Percentiles rank a stretch among this genome's conserved stretches.
phyloP scores from a whole-genome alignment of 2,329 filamentous ascomycete species.

The Phoma herbarum region DNA sequence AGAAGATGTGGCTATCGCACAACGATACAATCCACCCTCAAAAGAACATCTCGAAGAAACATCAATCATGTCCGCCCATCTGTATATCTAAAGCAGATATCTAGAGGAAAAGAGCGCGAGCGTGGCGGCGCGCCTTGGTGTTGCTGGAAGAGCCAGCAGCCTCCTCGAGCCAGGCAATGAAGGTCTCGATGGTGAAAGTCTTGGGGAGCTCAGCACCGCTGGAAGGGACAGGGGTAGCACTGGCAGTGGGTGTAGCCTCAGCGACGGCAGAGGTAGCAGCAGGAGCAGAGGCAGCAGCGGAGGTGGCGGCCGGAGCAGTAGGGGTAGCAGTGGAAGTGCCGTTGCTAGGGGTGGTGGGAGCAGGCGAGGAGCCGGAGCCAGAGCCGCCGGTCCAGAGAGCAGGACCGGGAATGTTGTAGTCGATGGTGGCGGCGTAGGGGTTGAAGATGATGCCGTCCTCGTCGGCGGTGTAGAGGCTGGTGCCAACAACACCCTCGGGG shows the following conservation, averaged over 20 bases:
- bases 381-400: constrained; percentile 43
- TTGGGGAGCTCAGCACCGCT: constrained; percentile 31
- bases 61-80: constrained; percentile 9
- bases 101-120: constrained; percentile 35
- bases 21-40: constrained; percentile 17
- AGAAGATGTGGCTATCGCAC: constrained; percentile 9
- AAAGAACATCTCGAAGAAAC: constrained; percentile 6
- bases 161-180: constrained; percentile 48
- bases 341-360: constrained; percentile 27
- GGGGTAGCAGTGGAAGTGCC: constrained; percentile 12
- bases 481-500: constrained; percentile 60
- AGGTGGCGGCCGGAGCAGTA: constrained; percentile 21
- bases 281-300: constrained; percentile 14
- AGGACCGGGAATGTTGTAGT: constrained; percentile 57
- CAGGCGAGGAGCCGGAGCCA: constrained; percentile 27
- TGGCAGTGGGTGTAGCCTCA: constrained; percentile 17
- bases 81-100: constrained; percentile 1
- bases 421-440: constrained; percentile 47
- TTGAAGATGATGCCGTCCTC: constrained; percentile 56
- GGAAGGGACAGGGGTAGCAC: constrained; percentile 24
- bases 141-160: constrained; percentile 22
- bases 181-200: constrained; percentile 47
- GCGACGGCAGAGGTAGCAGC: constrained; percentile 17
- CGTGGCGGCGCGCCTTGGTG: constrained; percentile 40
- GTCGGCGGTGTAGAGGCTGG: constrained; percentile 56